Evolutionary conservation across 1,139 yeast species (phyloP).

Genomic region (Geotrichum reessii): DNA sequence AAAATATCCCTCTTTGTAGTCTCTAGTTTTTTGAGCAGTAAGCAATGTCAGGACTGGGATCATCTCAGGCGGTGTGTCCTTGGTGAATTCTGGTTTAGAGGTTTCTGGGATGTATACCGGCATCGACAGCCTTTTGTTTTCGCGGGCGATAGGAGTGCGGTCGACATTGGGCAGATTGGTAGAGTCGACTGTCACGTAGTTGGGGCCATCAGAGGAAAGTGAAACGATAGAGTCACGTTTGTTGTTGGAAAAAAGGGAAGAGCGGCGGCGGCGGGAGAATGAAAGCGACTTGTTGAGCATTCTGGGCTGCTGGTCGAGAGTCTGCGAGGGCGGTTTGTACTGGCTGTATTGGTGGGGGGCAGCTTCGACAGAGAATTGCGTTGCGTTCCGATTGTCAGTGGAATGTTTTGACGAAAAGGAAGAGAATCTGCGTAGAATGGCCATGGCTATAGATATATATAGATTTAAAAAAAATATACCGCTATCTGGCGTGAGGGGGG

Average conservation of each 20-base stretch:
- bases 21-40: conserved; percentile 47
- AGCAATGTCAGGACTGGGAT: conserved; percentile 50
- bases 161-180: neutral
- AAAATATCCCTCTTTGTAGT: conserved; percentile 46
- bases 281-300: neutral
- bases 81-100: conserved; percentile 26
- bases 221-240: neutral
- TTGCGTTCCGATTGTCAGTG: neutral
- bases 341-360: neutral
- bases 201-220: neutral
- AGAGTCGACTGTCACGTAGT: neutral
- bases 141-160: neutral
- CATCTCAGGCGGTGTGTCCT: conserved; percentile 45
- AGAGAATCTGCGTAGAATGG: neutral
- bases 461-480: neutral
- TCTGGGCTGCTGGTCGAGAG: neutral
- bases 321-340: neutral
- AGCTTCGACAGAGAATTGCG: neutral
- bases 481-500: neutral
- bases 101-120: neutral
- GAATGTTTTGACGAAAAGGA: conserved; percentile 4
- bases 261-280: neutral
- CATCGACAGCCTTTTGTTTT: neutral
- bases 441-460: conserved; percentile 1
- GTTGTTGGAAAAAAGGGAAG: neutral